These are phyloP conservation scores for Xylariaceae sp. DNA, from an alignment of 2,329 filamentous ascomycete species.

Conservation along the genomic window DNA sequence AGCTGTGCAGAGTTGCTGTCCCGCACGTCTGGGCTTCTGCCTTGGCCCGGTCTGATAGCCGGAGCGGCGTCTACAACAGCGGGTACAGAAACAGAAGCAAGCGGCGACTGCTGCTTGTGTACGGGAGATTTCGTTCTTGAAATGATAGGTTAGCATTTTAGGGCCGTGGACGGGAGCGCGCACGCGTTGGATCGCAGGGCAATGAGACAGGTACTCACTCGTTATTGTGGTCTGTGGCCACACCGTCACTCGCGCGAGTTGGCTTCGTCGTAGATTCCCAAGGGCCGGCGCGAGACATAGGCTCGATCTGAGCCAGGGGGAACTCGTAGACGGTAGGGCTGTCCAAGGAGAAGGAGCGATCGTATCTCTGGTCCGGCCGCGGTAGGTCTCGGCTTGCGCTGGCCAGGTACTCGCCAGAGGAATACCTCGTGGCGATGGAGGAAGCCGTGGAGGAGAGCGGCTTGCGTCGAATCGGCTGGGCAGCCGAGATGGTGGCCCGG, in stretches of 20 bases:
- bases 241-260: slow-evolving; percentile 11
- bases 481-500: slow-evolving; percentile 18
- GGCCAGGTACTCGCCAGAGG: slow-evolving; percentile 37
- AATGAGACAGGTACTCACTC: slow-evolving; percentile 32
- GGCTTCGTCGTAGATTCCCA: slow-evolving; percentile 20
- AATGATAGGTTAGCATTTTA: slow-evolving; percentile 24
- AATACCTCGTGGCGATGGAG: slow-evolving; percentile 47
- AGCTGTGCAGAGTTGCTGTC: slow-evolving; percentile 39
- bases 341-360: slow-evolving; percentile 53
- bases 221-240: slow-evolving; percentile 16
- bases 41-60: slow-evolving; percentile 26
- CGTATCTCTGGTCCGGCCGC: slow-evolving; percentile 50
- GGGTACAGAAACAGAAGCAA: slow-evolving; percentile 1
- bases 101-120: slow-evolving; percentile 14
- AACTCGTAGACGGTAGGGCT: slow-evolving; percentile 62
- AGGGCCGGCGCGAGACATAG: slow-evolving; percentile 18
- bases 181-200: slow-evolving; percentile 24
- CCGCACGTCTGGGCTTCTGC: slow-evolving; percentile 23
- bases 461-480: slow-evolving; percentile 52
- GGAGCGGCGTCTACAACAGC: slow-evolving; percentile 18
- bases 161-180: not conserved
- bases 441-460: slow-evolving; percentile 56
- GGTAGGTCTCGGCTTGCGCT: slow-evolving; percentile 38
- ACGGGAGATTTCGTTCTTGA: slow-evolving; percentile 25
- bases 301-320: slow-evolving; percentile 29